These are phyloP conservation scores for Aspergillus olivimuriae DNA, from an alignment of 495 filamentous ascomycete species.

Conservation along the genomic window DNA sequence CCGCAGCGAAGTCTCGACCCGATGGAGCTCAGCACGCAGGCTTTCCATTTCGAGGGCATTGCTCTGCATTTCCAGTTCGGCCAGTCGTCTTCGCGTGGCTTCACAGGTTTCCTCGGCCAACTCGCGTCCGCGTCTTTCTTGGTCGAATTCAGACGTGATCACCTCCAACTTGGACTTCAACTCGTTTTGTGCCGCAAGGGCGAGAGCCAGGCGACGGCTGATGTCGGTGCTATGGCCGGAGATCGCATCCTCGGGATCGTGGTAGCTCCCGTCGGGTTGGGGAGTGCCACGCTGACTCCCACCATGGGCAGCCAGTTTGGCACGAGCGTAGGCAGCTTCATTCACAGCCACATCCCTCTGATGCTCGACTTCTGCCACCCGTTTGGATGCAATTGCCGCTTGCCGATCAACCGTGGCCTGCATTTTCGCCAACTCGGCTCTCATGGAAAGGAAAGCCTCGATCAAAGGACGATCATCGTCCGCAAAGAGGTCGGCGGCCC, in stretches of 20 bases:
- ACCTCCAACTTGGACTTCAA: slow-evolving; percentile 63
- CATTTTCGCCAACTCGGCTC: slow-evolving; percentile 66
- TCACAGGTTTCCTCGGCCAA: slow-evolving; percentile 84
- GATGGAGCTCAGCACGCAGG: slow-evolving; percentile 76
- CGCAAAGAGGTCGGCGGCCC: slow-evolving; percentile 66
- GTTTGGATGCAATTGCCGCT: slow-evolving; percentile 72
- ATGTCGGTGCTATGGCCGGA: slow-evolving; percentile 69
- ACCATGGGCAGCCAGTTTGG: slow-evolving; percentile 78
- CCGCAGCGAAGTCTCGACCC: slow-evolving; percentile 62
- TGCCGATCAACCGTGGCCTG: slow-evolving; percentile 84
- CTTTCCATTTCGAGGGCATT: slow-evolving; percentile 77
- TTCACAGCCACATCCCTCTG: slow-evolving; percentile 87
- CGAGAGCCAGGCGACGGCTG: slow-evolving; percentile 70
- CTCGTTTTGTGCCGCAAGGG: slow-evolving; percentile 71
- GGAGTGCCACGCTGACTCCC: slow-evolving; percentile 66
- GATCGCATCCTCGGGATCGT: slow-evolving; percentile 49
- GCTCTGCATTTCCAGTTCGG: slow-evolving; percentile 79
- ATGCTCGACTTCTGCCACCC: slow-evolving; percentile 87
- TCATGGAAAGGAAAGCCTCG: slow-evolving; percentile 88
- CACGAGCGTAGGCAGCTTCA: slow-evolving; percentile 91
- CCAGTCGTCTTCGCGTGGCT: slow-evolving; percentile 73
- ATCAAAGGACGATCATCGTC: slow-evolving; percentile 90
- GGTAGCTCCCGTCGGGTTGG: slow-evolving; percentile 54
- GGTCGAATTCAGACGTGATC: slow-evolving; percentile 61
- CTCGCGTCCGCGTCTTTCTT: slow-evolving; percentile 72